Percentiles rank a stretch among this genome's conserved stretches.
These are phyloP conservation scores for Spergularia marina DNA, from an alignment of 148 eudicot species.

Conservation along the genomic window DNA sequence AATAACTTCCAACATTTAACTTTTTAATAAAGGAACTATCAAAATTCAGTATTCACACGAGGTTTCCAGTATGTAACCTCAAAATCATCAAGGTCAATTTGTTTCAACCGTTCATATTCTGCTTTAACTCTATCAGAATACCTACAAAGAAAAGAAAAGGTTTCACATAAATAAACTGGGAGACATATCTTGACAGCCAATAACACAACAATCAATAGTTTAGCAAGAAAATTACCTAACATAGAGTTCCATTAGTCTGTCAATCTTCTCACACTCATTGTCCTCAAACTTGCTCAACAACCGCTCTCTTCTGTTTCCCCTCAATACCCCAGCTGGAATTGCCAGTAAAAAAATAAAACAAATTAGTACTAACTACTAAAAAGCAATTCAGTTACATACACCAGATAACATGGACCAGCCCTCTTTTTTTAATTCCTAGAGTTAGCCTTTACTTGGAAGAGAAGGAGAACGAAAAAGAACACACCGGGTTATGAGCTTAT, in stretches of 20 bases:
- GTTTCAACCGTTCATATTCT: constrained; percentile 67
- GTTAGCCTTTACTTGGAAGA: neutral
- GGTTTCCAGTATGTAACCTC: constrained; percentile 46
- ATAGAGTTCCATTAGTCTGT: constrained; percentile 92
- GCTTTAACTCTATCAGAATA: constrained; percentile 86
- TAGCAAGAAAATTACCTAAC: constrained; percentile 57
- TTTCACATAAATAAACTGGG: neutral
- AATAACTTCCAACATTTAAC: constrained; percentile 20
- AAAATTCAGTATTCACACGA: neutral
- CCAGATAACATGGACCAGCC: neutral
- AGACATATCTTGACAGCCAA: neutral
- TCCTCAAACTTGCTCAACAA: constrained; percentile 90
- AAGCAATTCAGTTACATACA: neutral
- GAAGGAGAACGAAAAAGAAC: neutral
- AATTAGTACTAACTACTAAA: no score
- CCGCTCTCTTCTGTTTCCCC: constrained; percentile 96
- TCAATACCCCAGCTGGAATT: constrained; percentile 76
- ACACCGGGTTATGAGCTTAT: neutral
- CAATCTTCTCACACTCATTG: constrained; percentile 95
- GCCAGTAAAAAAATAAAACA: neutral
- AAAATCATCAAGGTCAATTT: constrained; percentile 85
- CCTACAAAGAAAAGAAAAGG: constrained; percentile 36
- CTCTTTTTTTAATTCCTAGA: neutral
- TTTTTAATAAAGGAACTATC: neutral
- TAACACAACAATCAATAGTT: neutral